A percentile compares a stretch with the other conserved stretches of the same genome.
Evolutionary conservation across 257 asterid species (phyloP).

Genomic region (Haberlea rhodopensis): DNA sequence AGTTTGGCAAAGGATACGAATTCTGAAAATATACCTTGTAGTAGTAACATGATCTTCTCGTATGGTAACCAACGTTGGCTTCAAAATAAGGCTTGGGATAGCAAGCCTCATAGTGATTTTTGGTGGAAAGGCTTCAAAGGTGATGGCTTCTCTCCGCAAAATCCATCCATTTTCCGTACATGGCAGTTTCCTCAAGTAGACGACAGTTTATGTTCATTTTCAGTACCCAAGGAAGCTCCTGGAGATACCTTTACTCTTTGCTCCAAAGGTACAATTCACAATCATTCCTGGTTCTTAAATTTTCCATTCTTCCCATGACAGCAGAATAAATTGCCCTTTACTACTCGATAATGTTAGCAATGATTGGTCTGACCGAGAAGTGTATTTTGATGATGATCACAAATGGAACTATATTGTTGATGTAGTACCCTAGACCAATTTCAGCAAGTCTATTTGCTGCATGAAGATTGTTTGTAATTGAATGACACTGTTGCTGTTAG

Average conservation of each 20-base stretch:
- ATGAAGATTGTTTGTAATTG: constrained; percentile 7
- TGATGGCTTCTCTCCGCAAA: constrained; percentile 30
- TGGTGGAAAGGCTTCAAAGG: constrained; percentile 37
- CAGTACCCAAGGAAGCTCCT: constrained; percentile 28
- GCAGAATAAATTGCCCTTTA: constrained; percentile 31
- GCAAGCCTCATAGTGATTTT: constrained; percentile 26
- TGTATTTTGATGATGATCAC: constrained; percentile 31
- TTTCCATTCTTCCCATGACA: constrained; percentile 29
- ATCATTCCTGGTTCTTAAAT: constrained; percentile 29
- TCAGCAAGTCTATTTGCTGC: constrained; percentile 7
- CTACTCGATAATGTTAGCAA: constrained; percentile 44
- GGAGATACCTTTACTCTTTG: constrained; percentile 23
- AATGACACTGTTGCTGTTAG: no score
- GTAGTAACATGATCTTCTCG: constrained; percentile 25
- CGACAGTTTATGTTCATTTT: constrained; percentile 23
- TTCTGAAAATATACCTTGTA: constrained; percentile 23
- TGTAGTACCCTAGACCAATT: constrained; percentile 17
- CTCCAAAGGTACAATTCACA: constrained; percentile 27
- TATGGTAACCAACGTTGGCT: constrained; percentile 30
- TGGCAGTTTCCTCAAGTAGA: constrained; percentile 38
- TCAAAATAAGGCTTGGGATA: constrained; percentile 23
- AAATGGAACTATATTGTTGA: constrained; percentile 29
- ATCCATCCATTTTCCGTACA: constrained; percentile 25
- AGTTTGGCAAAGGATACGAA: constrained; percentile 32
- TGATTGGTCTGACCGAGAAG: constrained; percentile 29